Evolutionary conservation across 2,329 filamentous ascomycete species (phyloP).

Genomic region (Aspergillus luchuensis): DNA sequence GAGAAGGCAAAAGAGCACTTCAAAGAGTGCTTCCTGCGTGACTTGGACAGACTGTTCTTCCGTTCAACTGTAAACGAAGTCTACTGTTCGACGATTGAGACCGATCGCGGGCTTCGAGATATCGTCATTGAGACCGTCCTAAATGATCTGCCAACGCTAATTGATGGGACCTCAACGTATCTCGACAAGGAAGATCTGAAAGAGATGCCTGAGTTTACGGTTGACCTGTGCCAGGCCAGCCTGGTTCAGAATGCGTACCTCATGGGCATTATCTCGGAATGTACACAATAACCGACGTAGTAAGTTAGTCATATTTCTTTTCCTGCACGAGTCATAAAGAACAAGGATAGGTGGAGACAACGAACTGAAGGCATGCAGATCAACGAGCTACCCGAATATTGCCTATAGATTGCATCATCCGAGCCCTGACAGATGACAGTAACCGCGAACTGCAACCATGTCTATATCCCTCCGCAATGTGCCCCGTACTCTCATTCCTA

Average conservation of each 20-base stretch:
- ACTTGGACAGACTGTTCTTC: neutral
- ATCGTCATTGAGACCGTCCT: neutral
- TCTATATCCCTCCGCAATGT: no score
- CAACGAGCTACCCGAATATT: no score
- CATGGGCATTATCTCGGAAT: no score
- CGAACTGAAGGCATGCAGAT: no score
- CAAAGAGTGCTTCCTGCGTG: neutral
- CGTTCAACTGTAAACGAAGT: neutral
- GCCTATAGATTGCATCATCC: no score
- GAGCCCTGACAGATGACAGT: no score
- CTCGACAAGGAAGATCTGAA: neutral
- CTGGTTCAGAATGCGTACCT: neutral
- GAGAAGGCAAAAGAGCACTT: constrained; percentile 3
- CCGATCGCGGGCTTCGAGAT: neutral
- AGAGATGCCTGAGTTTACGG: neutral
- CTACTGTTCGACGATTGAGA: neutral
- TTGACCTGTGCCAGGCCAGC: neutral
- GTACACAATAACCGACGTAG: no score
- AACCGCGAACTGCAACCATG: no score
- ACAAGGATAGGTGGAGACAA: no score
- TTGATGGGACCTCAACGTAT: neutral
- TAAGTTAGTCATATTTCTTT: no score
- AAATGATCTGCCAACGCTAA: neutral
- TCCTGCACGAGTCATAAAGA: no score
- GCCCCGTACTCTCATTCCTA: no score